Conservation (phyloP, 164 flowering plant genomes). For the Vitis riparia region DNA sequence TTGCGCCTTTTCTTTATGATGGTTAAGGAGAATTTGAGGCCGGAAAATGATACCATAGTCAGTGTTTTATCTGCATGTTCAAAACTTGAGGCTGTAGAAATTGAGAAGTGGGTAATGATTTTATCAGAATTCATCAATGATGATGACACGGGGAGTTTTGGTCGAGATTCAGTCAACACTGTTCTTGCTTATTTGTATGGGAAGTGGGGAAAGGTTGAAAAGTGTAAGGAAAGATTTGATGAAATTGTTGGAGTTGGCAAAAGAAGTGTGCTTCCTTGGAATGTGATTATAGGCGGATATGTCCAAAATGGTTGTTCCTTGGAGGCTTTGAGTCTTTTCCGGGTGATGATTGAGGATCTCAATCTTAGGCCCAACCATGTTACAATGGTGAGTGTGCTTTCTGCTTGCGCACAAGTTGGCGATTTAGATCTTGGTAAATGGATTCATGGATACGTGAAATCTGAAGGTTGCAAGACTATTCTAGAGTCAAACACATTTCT, state of each 20-base stretch:
- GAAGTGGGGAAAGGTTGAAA: constrained; percentile 45
- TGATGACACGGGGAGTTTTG: not conserved
- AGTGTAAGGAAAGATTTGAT: constrained; percentile 50
- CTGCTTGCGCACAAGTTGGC: constrained; percentile 72
- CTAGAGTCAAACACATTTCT: constrained; percentile 40
- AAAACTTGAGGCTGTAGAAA: constrained; percentile 24
- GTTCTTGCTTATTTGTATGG: constrained; percentile 57
- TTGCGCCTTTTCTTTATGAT: constrained; percentile 45
- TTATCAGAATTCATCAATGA: constrained; percentile 14
- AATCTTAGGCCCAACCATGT: constrained; percentile 59
- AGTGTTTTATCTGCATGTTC: constrained; percentile 74
- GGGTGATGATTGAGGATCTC: constrained; percentile 28
- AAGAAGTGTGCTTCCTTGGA: constrained; percentile 59
- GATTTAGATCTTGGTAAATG: constrained; percentile 60
- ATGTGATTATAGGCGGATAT: constrained; percentile 50
- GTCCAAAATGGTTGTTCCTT: constrained; percentile 49
- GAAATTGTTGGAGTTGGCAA: constrained; percentile 20
- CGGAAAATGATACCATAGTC: constrained; percentile 61
- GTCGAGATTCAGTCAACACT: constrained; percentile 24
- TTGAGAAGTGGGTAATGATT: constrained; percentile 45
- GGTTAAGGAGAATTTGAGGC: constrained; percentile 42
- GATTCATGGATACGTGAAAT: constrained; percentile 47
- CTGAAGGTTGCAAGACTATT: constrained; percentile 31
- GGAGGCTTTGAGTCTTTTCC: constrained; percentile 53
- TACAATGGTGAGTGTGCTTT: constrained; percentile 66